Base-by-base conservation (phyloP, 2,329 filamentous ascomycete species). In the Chrysosporium keratinophilum region DNA sequence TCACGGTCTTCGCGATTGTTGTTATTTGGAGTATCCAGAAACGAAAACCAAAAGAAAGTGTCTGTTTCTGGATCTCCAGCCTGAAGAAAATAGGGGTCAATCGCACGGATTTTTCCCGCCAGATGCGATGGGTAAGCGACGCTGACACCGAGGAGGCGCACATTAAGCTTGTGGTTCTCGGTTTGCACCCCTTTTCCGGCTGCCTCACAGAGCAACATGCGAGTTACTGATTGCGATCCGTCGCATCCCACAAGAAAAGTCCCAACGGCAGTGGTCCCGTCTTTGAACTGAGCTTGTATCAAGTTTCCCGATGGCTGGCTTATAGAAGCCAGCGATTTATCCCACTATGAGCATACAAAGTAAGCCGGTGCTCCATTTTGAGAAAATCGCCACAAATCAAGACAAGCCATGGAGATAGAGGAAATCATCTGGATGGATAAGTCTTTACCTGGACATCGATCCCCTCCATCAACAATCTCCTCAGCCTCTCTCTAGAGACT, bases 11-110 rank as follows among this genome's bases (percentile, higher is more conserved):
- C 57, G 3, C 64, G 54, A 5, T 66, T 65, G 53, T 76, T 77
- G 7, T 67, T 37, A 12, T 0, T 5, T 17, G 52, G 52, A 9
- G 19, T 44, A 56, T 28, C 1, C 23, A 50, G 15, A 61, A 71
- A 54, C 59, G 77, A 75, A 54, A 79, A 74, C 60, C 76, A 82
- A 15, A 78, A 61, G 60, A 76, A 81, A 0, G 71, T 70, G 41
- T 77, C 70, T 3, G 77, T 75, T 23, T 69, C 64, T 0, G 78
- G 77, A 37, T 79, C 72, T 0, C 73, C 71, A 0, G 78, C 78
- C 49, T 81, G 78, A 17, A 81, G 70, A 48, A 81, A 78, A 41
- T 74, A 78, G 0, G 78, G 74, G 51, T 82, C 78, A 0, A 80
- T 69, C 1, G 65, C 65, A 5, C 68, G 67, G 2, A 79, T 67